phyloP scores from a whole-genome alignment of 2,329 filamentous ascomycete species.

The Neonectria coccinea region DNA sequence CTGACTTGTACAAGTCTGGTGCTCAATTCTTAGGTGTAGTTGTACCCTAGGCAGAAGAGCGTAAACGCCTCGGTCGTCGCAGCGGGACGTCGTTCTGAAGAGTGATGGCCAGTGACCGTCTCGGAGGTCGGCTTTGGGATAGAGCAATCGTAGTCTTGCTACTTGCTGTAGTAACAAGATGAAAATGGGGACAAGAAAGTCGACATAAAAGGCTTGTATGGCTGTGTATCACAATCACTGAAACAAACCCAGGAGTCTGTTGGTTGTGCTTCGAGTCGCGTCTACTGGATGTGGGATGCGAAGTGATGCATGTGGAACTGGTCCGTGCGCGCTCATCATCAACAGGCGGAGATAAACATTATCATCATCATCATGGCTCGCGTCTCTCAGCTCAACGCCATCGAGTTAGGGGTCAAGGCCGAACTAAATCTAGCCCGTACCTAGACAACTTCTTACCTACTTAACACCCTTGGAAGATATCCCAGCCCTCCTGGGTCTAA shows the following conservation, averaged over 20 bases:
- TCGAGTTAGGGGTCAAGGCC: no score
- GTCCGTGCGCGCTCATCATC: background rate
- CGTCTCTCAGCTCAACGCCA: background rate
- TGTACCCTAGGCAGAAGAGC: background rate
- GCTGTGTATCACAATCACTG: background rate
- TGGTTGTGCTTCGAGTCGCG: slow-evolving; percentile 3
- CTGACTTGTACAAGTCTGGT: no score
- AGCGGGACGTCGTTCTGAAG: background rate
- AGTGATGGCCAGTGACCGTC: background rate
- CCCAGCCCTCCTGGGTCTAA: no score
- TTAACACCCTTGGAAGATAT: no score
- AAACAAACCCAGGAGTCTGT: background rate
- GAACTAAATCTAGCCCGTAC: no score
- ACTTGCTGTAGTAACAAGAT: no score
- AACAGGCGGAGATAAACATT: no score
- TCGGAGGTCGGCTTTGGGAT: background rate
- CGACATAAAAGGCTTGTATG: background rate
- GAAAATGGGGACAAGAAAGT: background rate
- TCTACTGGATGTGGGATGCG: background rate
- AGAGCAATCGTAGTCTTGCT: background rate
- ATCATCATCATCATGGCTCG: background rate
- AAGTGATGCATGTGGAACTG: background rate
- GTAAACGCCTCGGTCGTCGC: background rate
- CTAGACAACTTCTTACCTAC: no score
- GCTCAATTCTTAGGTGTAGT: background rate